A percentile compares a stretch with the other conserved stretches of the same genome.
Evolutionary conservation across 2,329 filamentous ascomycete genomes (phyloP).

Genomic region (Trichoderma pleuroti): DNA sequence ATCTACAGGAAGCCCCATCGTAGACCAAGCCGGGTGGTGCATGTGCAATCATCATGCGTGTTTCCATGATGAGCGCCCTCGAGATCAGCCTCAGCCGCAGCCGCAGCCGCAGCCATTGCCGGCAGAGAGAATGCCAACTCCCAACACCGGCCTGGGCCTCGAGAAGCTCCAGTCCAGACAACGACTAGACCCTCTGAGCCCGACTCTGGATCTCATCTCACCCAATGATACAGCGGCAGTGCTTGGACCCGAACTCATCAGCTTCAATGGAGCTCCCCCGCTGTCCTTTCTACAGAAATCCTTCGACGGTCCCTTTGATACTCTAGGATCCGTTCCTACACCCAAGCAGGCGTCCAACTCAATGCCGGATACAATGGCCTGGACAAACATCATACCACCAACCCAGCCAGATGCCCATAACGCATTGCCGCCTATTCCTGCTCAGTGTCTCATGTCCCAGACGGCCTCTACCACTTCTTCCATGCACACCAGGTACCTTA

Average conservation of each 20-base stretch:
- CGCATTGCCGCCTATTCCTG: slow-evolving; percentile 45
- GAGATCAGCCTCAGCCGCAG: slow-evolving; percentile 22
- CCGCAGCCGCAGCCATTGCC: not conserved
- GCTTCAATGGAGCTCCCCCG: slow-evolving; percentile 31
- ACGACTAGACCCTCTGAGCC: slow-evolving; percentile 51
- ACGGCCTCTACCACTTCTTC: slow-evolving; percentile 52
- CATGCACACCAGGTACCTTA: slow-evolving; percentile 47
- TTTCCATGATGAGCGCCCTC: slow-evolving; percentile 51
- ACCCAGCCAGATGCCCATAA: slow-evolving; percentile 36
- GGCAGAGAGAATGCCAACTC: slow-evolving; percentile 23
- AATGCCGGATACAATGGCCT: slow-evolving; percentile 55
- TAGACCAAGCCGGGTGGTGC: slow-evolving; percentile 50
- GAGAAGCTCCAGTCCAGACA: slow-evolving; percentile 42
- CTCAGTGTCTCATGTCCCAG: slow-evolving; percentile 52
- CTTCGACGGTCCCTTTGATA: slow-evolving; percentile 27
- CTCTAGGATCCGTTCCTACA: slow-evolving; percentile 21
- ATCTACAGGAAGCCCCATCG: slow-evolving; percentile 31
- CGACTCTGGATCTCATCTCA: slow-evolving; percentile 45
- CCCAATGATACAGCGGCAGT: slow-evolving; percentile 38
- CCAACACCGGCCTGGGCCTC: slow-evolving; percentile 47
- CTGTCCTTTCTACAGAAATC: slow-evolving; percentile 37
- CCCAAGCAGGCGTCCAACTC: slow-evolving; percentile 37
- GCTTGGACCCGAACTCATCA: slow-evolving; percentile 41
- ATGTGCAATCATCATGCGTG: slow-evolving; percentile 63
- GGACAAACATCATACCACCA: slow-evolving; percentile 43